Base-by-base conservation (phyloP, 2,329 filamentous ascomycete genomes). In the Endothia cerciana region DNA sequence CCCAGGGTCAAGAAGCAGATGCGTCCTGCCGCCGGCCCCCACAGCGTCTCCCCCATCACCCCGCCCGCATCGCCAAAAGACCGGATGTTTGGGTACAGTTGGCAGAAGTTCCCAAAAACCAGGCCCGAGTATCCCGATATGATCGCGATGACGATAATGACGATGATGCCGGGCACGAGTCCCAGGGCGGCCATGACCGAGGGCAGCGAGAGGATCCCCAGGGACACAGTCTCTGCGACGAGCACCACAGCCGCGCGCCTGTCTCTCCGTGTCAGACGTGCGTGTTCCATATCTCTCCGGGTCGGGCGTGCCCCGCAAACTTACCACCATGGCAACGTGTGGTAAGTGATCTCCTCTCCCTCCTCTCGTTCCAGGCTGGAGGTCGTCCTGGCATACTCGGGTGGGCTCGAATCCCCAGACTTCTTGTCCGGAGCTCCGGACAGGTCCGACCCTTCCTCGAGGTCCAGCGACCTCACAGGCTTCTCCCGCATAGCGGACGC, bases 161-260 rank as follows among this genome's bases (percentile, higher is more conserved):
- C 74, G 67, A 92, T 85, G 63, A 93, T 79, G n/a, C 90, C 91
- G 0, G 90, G 90, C 1, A 90, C 88, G 17, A 93, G 82, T 4
- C 91, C 90, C 53, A 93, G 81, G 15, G 89, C 80, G 2, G 90
- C 89, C 73, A 93, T 88, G 0, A 90, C 91, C 73, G 88, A 91
- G 0, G 91, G 91, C 68, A 93, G 91, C 0, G 89, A 92, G 79
- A 93, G 90, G 74, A 82, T 81, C 0, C 80, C 80, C n/a, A 82
- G 77, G 0, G 78, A 81, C 64, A 81, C 78, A 1, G 80, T 81
- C 64, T 81, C 79, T 17, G 79, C 79, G 60, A 81, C 78, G 65
- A 81, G 70, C 53, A 81, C 75, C 30, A 81, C 76, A 2, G 78
- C 77, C 41, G 80, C 81, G 75, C 82, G 79, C 79, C 79, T 79